Conservation (phyloP, 495 filamentous ascomycete species). For the Talaromyces borbonicus region DNA sequence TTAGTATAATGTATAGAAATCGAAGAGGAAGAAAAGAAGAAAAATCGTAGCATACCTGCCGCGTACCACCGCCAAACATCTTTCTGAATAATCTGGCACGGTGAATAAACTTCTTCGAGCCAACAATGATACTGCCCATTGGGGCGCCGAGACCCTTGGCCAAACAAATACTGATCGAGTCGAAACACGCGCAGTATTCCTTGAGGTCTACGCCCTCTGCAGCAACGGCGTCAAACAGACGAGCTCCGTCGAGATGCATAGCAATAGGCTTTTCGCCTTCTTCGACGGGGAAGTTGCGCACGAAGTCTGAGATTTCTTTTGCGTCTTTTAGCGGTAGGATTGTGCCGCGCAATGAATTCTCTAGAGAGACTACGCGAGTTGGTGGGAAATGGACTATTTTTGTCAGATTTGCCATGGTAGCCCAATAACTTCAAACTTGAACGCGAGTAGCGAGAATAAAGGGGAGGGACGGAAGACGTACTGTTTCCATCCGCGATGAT, state of each 20-base stretch:
- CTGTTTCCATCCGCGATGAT: constrained; percentile 38
- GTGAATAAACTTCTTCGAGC: constrained; percentile 44
- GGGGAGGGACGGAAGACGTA: not conserved
- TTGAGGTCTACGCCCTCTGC: constrained; percentile 41
- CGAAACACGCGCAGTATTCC: constrained; percentile 55
- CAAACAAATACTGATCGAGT: constrained; percentile 63
- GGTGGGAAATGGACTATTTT: constrained; percentile 48
- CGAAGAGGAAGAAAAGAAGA: not conserved
- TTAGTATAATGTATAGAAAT: not conserved
- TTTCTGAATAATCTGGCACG: constrained; percentile 59
- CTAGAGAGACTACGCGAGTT: constrained; percentile 58
- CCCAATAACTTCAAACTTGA: too few relatives aligned
- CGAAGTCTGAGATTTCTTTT: constrained; percentile 48
- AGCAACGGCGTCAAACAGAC: constrained; percentile 56
- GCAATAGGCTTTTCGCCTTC: constrained; percentile 27
- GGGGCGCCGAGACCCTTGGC: constrained; percentile 72
- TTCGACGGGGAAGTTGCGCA: constrained; percentile 33
- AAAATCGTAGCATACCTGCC: constrained; percentile 39
- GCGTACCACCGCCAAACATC: constrained; percentile 59
- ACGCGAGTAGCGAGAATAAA: not conserved
- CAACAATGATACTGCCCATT: constrained; percentile 59
- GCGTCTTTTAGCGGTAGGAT: constrained; percentile 58
- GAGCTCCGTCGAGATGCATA: constrained; percentile 65
- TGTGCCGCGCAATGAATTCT: constrained; percentile 64
- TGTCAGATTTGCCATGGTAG: too few relatives aligned